Evolutionary conservation across 2,329 filamentous ascomycete genomes (phyloP).

Genomic region (Capronia americana): DNA sequence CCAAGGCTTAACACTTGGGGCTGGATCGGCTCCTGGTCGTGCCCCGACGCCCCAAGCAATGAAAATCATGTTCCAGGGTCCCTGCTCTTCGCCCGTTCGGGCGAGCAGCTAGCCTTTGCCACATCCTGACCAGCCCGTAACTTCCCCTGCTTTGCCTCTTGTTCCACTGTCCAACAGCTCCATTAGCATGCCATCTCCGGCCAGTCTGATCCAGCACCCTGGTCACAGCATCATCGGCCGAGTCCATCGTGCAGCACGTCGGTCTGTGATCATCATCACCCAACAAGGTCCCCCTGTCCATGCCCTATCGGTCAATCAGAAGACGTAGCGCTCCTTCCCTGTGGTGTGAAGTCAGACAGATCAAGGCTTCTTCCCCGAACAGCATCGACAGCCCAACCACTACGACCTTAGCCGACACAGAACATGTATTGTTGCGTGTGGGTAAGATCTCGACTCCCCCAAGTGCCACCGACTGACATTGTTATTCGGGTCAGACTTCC

Average conservation of each 20-base stretch:
- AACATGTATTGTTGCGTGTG: neutral
- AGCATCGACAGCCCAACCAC: constrained; percentile 6
- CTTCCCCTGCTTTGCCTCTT: neutral
- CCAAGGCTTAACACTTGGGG: neutral
- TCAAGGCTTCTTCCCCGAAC: neutral
- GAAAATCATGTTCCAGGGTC: constrained; percentile 7
- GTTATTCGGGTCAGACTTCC: constrained; percentile 22
- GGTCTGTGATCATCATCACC: constrained; percentile 17
- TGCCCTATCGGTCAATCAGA: constrained; percentile 11
- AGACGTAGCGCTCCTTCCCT: constrained; percentile 15
- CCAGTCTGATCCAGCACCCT: constrained; percentile 6
- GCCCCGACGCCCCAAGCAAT: constrained; percentile 12
- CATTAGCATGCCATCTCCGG: constrained; percentile 11
- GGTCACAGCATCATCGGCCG: constrained; percentile 16
- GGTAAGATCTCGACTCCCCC: neutral
- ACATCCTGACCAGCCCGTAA: neutral
- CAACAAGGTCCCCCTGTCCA: constrained; percentile 15
- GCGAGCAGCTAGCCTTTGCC: neutral
- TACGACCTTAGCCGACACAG: neutral
- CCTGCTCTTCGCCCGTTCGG: constrained; percentile 9
- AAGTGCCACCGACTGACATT: constrained; percentile 13
- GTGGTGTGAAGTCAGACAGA: neutral
- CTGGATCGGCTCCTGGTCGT: neutral
- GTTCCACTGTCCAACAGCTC: constrained; percentile 11
- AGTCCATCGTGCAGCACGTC: constrained; percentile 16